Conservation (phyloP, 129 eudicot genomes). For the Helianthus annuus region HanXRQr2.0-SUNRISE NC_035444.2:87605289-87605788, state of each 20-base stretch:
- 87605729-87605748: slow-evolving; percentile 67
- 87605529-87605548: neutral
- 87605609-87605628: slow-evolving; percentile 50
- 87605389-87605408: neutral
- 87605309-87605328: too few relatives aligned
- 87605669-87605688: slow-evolving; percentile 60
- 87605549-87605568: slow-evolving; percentile 17
- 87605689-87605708: slow-evolving; percentile 72
- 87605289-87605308: too few relatives aligned
- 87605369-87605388: neutral
- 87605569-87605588: slow-evolving; percentile 13
- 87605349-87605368: too few relatives aligned
- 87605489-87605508: neutral
- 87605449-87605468: neutral
- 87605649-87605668: slow-evolving; percentile 55
- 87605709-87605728: slow-evolving; percentile 82
- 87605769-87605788: slow-evolving; percentile 57
- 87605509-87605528: neutral
- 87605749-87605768: slow-evolving; percentile 58
- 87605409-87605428: neutral
- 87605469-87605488: neutral
- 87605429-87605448: neutral
- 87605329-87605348: too few relatives aligned
- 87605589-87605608: slow-evolving; percentile 17
- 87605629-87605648: slow-evolving; percentile 79